Evolutionary conservation across 192 early-diverging fungal species (phyloP), one percentile per base, ranked within the genome.

Genomic region (Linnemannia zychae): DNA sequence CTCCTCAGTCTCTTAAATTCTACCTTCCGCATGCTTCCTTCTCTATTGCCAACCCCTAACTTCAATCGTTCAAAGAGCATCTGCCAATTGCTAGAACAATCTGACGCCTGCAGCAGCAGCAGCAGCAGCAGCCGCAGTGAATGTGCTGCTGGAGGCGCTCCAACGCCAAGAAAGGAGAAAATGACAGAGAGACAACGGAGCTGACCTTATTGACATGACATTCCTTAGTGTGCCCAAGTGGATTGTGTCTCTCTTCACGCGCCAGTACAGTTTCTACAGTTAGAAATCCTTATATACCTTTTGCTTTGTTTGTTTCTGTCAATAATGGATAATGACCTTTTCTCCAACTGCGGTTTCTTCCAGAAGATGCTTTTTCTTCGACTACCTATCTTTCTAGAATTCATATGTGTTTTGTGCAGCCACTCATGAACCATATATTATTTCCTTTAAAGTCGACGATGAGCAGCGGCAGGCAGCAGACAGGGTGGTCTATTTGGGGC

Each of bases 381-480:
- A 24, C n/a, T n/a, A n/a, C 9, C 40, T 44, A 44, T 44, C 40
- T 3, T 9, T 44, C 40, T 44, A 44, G 40, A 44, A 9, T 44
- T 3, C 9, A 44, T 9, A 44, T 44, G 40, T 44, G 57, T n/a
- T 33, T n/a, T 63, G 24, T 22, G 11, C 57, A 57, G 28, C 11
- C 24, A 63, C 52, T 28, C 6, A 31, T 31, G 57, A 53, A 63
- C 28, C 9, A n/a, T 44, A 44, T 44, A 44, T 63, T 63, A 63
- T 63, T 63, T 63, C 57, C 57, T 63, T 63, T 63, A 63, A 63
- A 63, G 57, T 63, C 57, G 57, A 63, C 57, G 57, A 63, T 63
- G 57, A 24, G 24, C 57, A 28, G 57, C 57, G 12, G 28, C 28
- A 44, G 9, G n/a, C n/a, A 44, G 40, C 40, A 44, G 3, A 44